A percentile compares a stretch with the other conserved stretches of the same genome.
phyloP scores from a whole-genome alignment of 441 rosid genomes.

The Populus hybrid region DNA sequence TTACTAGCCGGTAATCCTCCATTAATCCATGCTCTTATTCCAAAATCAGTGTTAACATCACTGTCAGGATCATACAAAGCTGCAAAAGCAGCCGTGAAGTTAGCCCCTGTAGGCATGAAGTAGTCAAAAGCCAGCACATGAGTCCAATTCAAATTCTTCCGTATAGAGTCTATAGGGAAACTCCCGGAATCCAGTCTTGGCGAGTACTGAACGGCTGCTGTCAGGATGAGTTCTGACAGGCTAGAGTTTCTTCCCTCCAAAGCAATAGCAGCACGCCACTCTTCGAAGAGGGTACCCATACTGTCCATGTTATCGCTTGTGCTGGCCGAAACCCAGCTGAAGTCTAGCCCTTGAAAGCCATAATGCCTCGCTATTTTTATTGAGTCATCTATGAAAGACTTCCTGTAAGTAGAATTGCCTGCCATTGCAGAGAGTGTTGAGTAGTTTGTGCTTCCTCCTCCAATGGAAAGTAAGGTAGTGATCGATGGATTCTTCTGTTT shows the following conservation, averaged over 20 bases:
- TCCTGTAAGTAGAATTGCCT: conserved; percentile 22
- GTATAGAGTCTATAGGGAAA: conserved; percentile 35
- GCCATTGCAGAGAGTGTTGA: conserved; percentile 25
- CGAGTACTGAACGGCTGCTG: conserved; percentile 20
- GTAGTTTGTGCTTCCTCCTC: neutral
- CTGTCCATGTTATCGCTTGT: conserved; percentile 16
- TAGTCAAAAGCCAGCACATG: conserved; percentile 41
- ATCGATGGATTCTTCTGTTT: conserved; percentile 37
- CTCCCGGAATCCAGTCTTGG: conserved; percentile 11
- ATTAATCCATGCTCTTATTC: conserved; percentile 30
- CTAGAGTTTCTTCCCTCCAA: conserved; percentile 27
- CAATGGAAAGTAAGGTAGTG: conserved; percentile 28
- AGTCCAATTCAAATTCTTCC: conserved; percentile 42
- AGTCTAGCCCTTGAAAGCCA: conserved; percentile 44
- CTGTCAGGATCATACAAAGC: conserved; percentile 34
- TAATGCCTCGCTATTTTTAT: conserved; percentile 31
- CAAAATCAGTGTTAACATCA: conserved; percentile 32
- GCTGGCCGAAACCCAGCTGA: conserved; percentile 26
- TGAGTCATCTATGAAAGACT: conserved; percentile 35
- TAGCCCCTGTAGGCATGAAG: conserved; percentile 33
- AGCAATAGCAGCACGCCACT: conserved; percentile 40
- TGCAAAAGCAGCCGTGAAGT: conserved; percentile 34
- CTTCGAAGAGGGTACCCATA: conserved; percentile 29
- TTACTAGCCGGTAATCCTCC: conserved; percentile 35
- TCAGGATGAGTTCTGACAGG: conserved; percentile 20